phyloP scores from a whole-genome alignment of 805 yeast species.

The Kuraishia hungarica region DNA sequence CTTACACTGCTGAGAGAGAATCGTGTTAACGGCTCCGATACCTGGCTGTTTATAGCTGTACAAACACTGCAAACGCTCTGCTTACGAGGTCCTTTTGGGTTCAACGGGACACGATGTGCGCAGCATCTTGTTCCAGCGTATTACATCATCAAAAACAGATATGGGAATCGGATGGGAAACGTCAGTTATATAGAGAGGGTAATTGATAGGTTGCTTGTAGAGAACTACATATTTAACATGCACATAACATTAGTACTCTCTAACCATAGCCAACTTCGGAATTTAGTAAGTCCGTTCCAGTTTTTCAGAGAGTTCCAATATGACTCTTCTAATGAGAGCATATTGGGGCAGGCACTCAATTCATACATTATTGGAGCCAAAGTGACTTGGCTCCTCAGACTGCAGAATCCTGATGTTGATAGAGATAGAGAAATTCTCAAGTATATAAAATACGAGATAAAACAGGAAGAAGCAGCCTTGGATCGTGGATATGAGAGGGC shows the following conservation, averaged over 20 bases:
- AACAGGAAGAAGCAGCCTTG: background rate
- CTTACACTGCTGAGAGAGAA: background rate
- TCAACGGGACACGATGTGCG: background rate
- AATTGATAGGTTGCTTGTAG: background rate
- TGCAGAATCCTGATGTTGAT: background rate
- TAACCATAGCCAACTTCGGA: background rate
- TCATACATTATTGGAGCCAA: background rate
- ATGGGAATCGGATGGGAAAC: background rate
- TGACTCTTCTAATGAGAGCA: background rate
- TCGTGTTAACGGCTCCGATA: background rate
- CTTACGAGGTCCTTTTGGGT: background rate
- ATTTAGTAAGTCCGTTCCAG: background rate
- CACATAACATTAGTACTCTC: background rate
- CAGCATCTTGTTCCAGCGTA: background rate
- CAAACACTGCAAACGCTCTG: background rate
- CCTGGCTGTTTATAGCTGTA: background rate
- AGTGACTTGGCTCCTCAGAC: background rate
- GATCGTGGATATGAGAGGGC: background rate
- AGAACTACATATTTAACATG: background rate
- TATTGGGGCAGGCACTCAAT: background rate
- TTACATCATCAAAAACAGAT: background rate
- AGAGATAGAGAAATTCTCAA: background rate
- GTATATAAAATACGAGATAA: background rate
- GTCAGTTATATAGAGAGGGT: background rate
- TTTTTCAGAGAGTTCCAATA: background rate